phyloP scores from a whole-genome alignment of 768 basidiomycete genomes.

The Boletus sp. region DNA sequence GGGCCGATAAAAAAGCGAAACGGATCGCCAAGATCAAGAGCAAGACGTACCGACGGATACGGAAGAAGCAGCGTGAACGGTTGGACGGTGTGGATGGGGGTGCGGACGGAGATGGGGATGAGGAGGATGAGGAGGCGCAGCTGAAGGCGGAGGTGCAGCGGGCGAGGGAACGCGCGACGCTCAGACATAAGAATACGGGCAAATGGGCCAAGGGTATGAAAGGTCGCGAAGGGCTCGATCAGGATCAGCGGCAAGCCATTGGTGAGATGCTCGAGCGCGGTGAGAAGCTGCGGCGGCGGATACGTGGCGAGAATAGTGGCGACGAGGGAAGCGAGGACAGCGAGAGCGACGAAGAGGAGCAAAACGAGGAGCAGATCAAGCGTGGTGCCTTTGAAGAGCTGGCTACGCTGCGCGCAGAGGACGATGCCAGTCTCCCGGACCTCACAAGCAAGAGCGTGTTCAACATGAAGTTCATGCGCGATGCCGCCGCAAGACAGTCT shows the following conservation, averaged over 20 bases:
- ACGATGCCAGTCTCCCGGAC: constrained; percentile 24
- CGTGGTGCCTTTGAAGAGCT: constrained; percentile 78
- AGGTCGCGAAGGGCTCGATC: constrained; percentile 64
- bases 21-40: constrained; percentile 94
- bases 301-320: constrained; percentile 64
- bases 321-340: constrained; percentile 50
- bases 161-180: constrained; percentile 85
- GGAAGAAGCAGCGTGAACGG: constrained; percentile 73
- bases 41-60: constrained; percentile 85
- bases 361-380: constrained; percentile 52
- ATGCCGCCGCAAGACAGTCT: constrained; percentile 73
- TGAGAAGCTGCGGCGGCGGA: constrained; percentile 75
- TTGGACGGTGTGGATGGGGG: constrained; percentile 47
- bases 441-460: constrained; percentile 69
- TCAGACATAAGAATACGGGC: constrained; percentile 84
- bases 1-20: constrained; percentile 87
- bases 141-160: constrained; percentile 75
- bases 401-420: constrained; percentile 44
- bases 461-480: constrained; percentile 98
- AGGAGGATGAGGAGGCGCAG: constrained; percentile 46
- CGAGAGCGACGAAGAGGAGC: constrained; percentile 36
- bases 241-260: constrained; percentile 64
- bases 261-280: constrained; percentile 83
- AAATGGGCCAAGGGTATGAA: constrained; percentile 84
- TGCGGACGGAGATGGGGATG: constrained; percentile 21